phyloP scores from a whole-genome alignment of 2,329 filamentous ascomycete genomes.

The Magnaporthales sp. region DNA sequence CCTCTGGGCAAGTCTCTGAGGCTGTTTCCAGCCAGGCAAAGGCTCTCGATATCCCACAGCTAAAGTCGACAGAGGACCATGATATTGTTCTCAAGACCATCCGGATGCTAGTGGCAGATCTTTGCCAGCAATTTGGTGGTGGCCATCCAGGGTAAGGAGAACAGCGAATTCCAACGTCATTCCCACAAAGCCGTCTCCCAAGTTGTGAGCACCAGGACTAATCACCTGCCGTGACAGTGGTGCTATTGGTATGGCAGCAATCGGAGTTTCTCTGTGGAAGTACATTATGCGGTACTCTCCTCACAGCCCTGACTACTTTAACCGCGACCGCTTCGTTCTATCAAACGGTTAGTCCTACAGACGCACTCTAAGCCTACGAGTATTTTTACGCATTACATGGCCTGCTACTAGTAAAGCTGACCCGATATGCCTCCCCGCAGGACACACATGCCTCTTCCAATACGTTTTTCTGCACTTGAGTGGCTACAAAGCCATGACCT shows the following conservation, averaged over 20 bases:
- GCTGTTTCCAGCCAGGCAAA: neutral
- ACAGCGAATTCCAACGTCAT: neutral
- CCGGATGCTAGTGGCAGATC: slow-evolving; percentile 54
- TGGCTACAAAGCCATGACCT: slow-evolving; percentile 40
- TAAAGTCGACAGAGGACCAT: neutral
- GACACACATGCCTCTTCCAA: slow-evolving; percentile 41
- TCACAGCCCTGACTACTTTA: slow-evolving; percentile 41
- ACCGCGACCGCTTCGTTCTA: slow-evolving; percentile 50
- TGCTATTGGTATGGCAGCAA: slow-evolving; percentile 27
- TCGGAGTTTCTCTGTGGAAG: slow-evolving; percentile 40
- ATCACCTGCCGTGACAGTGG: slow-evolving; percentile 8
- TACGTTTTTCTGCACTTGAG: slow-evolving; percentile 40
- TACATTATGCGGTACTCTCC: slow-evolving; percentile 51
- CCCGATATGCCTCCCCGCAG: slow-evolving; percentile 8
- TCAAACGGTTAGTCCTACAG: slow-evolving; percentile 34
- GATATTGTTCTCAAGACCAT: slow-evolving; percentile 51
- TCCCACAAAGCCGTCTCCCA: too few relatives aligned
- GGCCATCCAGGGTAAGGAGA: slow-evolving; percentile 54
- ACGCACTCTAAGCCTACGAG: too few relatives aligned
- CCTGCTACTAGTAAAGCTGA: neutral
- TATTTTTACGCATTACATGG: too few relatives aligned
- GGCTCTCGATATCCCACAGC: neutral
- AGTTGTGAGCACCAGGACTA: neutral
- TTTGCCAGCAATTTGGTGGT: slow-evolving; percentile 62
- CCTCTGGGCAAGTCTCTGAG: neutral